These are phyloP conservation scores for Catharanthus roseus DNA, from an alignment of 257 asterid species.

Conservation along the genomic window DNA sequence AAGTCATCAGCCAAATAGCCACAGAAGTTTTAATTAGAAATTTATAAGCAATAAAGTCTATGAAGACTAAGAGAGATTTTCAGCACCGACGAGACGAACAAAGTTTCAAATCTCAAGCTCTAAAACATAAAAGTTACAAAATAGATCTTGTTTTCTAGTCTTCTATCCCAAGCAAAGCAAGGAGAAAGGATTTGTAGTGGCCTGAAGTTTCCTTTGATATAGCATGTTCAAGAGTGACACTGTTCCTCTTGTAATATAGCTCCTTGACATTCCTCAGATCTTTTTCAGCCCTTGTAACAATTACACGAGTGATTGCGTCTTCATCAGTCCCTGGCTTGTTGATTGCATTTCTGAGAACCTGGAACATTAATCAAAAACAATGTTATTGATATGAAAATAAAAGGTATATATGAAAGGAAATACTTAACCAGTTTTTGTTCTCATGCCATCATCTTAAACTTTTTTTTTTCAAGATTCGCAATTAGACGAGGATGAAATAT, in stretches of 20 bases:
- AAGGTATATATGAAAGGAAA: no score
- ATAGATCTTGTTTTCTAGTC: conserved; percentile 4
- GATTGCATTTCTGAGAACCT: conserved; percentile 56
- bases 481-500: no score
- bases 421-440: no score
- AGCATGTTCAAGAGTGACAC: conserved; percentile 48
- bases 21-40: not conserved
- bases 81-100: not conserved
- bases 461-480: no score
- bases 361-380: no score
- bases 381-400: no score
- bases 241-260: conserved; percentile 55
- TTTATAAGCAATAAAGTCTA: no score
- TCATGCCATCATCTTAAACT: no score
- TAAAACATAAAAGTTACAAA: not conserved
- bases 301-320: conserved; percentile 50
- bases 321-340: conserved; percentile 52
- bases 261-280: conserved; percentile 56
- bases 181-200: conserved; percentile 58
- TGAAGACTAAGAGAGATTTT: no score
- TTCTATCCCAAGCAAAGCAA: conserved; percentile 48
- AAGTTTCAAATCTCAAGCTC: not conserved
- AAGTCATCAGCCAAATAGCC: not conserved
- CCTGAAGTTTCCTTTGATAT: conserved; percentile 68
- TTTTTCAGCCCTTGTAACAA: conserved; percentile 67